phyloP scores from a whole-genome alignment of 441 rosid species.

The Mallotus repandus region DNA sequence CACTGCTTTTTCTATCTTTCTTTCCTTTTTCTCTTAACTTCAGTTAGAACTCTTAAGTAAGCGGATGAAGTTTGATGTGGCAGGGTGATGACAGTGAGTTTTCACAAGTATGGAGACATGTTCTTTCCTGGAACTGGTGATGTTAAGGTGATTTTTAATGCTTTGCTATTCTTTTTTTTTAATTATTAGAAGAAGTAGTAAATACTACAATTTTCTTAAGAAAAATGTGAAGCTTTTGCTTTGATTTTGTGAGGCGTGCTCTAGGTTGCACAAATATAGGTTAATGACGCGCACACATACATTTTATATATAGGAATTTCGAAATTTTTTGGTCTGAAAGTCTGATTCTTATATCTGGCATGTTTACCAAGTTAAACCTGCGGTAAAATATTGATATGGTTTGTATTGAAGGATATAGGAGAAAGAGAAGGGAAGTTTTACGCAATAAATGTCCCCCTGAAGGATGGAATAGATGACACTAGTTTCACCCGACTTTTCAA shows the following conservation, averaged over 20 bases:
- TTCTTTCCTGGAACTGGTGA: constrained; percentile 99
- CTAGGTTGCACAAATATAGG: no score
- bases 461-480: constrained; percentile 95
- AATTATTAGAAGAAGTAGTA: constrained; percentile 5
- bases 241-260: no score
- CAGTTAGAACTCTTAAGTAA: constrained; percentile 17
- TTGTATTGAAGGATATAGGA: constrained; percentile 82
- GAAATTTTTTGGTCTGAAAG: background rate
- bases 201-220: no score
- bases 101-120: constrained; percentile 93
- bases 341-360: constrained; percentile 9
- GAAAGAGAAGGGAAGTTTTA: constrained; percentile 95
- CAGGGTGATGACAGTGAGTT: constrained; percentile 99
- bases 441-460: constrained; percentile 94
- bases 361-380: constrained; percentile 21
- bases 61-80: constrained; percentile 22
- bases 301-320: background rate
- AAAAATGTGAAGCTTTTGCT: background rate
- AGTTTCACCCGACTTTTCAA: constrained; percentile 95
- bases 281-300: no score
- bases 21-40: constrained; percentile 6
- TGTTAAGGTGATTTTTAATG: constrained; percentile 63
- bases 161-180: constrained; percentile 6
- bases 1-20: background rate
- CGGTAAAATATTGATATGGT: constrained; percentile 30